Evolutionary conservation across 2,329 filamentous ascomycete genomes (phyloP).

Genomic region (Dissoconium aciculare): DNA sequence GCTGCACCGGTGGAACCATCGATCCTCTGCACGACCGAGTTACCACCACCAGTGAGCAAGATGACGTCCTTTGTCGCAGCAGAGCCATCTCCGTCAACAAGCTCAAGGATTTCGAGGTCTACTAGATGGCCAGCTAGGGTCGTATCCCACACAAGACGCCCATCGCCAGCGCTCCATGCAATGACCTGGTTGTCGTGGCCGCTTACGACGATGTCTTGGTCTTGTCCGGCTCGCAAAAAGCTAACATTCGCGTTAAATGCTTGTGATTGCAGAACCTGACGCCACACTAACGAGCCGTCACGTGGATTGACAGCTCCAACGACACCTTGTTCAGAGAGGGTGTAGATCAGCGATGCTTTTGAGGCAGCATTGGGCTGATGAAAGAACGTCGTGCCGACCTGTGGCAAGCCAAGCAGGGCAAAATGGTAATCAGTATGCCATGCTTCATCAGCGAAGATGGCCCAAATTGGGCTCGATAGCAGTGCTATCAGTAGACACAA

Average conservation of each 20-base stretch:
- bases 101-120: conserved; percentile 64
- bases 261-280: conserved; percentile 51
- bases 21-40: conserved; percentile 51
- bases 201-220: conserved; percentile 61
- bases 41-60: conserved; percentile 46
- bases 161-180: conserved; percentile 71
- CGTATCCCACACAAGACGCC: conserved; percentile 61
- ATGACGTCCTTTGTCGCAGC: conserved; percentile 50
- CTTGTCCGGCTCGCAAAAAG: conserved; percentile 58
- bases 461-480: conserved; percentile 40
- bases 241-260: conserved; percentile 17
- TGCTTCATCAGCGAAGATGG: conserved; percentile 82
- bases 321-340: conserved; percentile 68
- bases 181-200: conserved; percentile 56
- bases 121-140: conserved; percentile 42
- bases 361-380: conserved; percentile 69
- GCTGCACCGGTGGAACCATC: conserved; percentile 56
- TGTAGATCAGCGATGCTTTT: conserved; percentile 80
- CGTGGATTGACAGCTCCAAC: conserved; percentile 81
- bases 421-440: conserved; percentile 88
- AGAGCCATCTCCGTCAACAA: conserved; percentile 38
- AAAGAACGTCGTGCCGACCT: conserved; percentile 80
- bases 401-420: conserved; percentile 70
- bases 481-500: conserved; percentile 23
- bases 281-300: conserved; percentile 73